Percentiles rank a stretch among this genome's conserved stretches.
Evolutionary conservation across 352 stramenopile species (phyloP).

Genomic region (Pythium biforme): DNA sequence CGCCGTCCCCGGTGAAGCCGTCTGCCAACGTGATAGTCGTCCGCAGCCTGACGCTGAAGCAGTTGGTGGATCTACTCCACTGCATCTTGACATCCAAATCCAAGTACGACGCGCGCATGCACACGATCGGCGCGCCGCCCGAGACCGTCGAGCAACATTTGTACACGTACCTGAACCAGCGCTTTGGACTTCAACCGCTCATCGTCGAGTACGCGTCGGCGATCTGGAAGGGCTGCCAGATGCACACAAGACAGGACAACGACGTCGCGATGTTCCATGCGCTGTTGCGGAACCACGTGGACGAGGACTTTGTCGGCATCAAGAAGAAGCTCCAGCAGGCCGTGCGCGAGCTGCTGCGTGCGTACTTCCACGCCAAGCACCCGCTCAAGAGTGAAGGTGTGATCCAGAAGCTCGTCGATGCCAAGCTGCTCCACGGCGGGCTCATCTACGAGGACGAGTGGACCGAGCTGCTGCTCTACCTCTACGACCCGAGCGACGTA

Average conservation of each 20-base stretch:
- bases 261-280: slow-evolving; percentile 79
- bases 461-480: slow-evolving; percentile 67
- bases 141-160: slow-evolving; percentile 90
- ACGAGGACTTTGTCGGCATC: slow-evolving; percentile 79
- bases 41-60: slow-evolving; percentile 68
- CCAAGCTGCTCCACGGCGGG: slow-evolving; percentile 31
- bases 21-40: slow-evolving; percentile 10
- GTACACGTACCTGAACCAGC: slow-evolving; percentile 87
- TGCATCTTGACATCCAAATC: slow-evolving; percentile 70
- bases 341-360: slow-evolving; percentile 65
- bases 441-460: slow-evolving; percentile 65
- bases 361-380: slow-evolving; percentile 65
- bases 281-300: slow-evolving; percentile 73
- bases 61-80: slow-evolving; percentile 72
- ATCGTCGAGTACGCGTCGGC: slow-evolving; percentile 79
- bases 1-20: not conserved
- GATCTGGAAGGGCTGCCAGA: slow-evolving; percentile 72
- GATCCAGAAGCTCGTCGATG: slow-evolving; percentile 49
- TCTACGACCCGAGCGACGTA: slow-evolving; percentile 76
- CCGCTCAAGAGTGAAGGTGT: slow-evolving; percentile 63
- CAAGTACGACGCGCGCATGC: slow-evolving; percentile 59
- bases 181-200: slow-evolving; percentile 74
- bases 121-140: slow-evolving; percentile 41
- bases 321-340: slow-evolving; percentile 75
- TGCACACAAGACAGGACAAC: slow-evolving; percentile 51